Evolutionary conservation across 768 basidiomycete genomes (phyloP), one percentile per base, ranked within the genome.

Genomic region (Kwoniella botswanensis): DNA sequence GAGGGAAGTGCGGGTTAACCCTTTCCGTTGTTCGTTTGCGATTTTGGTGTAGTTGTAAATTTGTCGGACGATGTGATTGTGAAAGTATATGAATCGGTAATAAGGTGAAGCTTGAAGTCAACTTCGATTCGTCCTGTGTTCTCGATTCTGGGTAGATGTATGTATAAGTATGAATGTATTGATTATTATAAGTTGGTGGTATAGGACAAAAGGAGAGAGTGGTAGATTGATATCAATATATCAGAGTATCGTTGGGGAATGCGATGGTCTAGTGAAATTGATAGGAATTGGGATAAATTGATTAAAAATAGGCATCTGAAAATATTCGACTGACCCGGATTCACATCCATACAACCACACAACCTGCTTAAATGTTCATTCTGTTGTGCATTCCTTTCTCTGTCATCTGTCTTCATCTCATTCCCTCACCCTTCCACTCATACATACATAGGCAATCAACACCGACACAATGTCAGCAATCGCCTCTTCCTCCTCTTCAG

Each of bases 401-500:
- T 42, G 11, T 21, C 17, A 44, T 22, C 12, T 22, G 35, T 35
- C 41, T n/a, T 11, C 44, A 21, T 22, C 7, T 21, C 62, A 7
- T 15, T 26, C 46, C 22, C 22, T 43, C 62, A 46, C 43, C 62
- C 10, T 4, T 41, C 1, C 52, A 9, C 10, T 6, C 10, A 54
- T 11, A 11, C 1, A 21, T 29, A 18, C 35, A 35, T 1, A 43
- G 22, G 18, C 24, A 21, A 0, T 18, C 42, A 46, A 46, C 18
- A 59, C n/a, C 42, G 11, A 60, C 58, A 68, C 15, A 35, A 64
- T 63, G 61, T 68, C 67, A 17, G 67, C 61, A 24, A 44, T 57
- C 21, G 66, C 57, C 24, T 57, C 66, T 4, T 46, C 67, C 29
- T 65, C 79, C 43, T 65, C 76, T 24, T 60, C 78, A 9, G 65